Conservation (phyloP, 2,329 filamentous ascomycete species). For the Metarhizium anisopliae region DNA sequence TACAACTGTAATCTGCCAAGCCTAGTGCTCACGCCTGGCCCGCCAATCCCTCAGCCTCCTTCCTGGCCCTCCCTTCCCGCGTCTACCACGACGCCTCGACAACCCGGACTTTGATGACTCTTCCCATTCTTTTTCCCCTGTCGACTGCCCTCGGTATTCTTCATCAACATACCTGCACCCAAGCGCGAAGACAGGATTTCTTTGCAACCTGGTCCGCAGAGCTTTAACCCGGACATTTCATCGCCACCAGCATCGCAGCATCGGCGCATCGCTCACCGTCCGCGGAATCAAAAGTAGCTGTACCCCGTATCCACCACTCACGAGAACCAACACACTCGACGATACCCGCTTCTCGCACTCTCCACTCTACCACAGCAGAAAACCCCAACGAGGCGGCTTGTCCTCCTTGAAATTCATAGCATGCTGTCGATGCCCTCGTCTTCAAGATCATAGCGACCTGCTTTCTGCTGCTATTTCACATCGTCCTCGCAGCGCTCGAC, state of each 20-base stretch:
- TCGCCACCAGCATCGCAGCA: background rate
- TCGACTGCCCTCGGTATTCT: background rate
- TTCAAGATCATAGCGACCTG: background rate
- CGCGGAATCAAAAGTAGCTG: background rate
- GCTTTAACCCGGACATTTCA: background rate
- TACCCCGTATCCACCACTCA: background rate
- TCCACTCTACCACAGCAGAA: conserved; percentile 1
- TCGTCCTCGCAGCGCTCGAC: background rate
- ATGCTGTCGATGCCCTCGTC: background rate
- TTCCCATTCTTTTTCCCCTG: background rate
- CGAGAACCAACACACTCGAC: conserved; percentile 1
- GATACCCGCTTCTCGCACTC: conserved; percentile 5
- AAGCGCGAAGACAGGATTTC: too few species aligned
- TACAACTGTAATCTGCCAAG: too few species aligned
- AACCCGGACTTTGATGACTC: too few species aligned
- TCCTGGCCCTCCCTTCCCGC: background rate
- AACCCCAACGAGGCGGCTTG: background rate
- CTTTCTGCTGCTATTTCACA: background rate
- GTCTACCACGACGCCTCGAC: background rate
- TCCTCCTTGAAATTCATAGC: background rate
- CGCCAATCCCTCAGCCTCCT: background rate
- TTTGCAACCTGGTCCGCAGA: too few species aligned
- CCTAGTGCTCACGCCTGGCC: background rate
- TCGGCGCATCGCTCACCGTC: background rate
- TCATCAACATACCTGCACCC: background rate